phyloP scores from a whole-genome alignment of 805 yeast species.

The Candida berthetii region DNA sequence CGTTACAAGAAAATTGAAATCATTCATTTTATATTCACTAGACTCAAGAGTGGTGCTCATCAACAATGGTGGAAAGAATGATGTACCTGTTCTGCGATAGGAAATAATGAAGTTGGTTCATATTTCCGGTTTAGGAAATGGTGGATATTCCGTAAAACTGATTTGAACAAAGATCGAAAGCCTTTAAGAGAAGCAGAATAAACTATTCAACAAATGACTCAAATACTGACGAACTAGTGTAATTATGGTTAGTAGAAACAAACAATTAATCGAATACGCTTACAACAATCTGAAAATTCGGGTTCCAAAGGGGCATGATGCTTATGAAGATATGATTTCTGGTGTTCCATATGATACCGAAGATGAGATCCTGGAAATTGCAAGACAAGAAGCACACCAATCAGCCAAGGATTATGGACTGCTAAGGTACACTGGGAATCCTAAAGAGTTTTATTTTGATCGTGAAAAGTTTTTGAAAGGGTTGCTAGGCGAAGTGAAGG shows the following conservation, averaged over 20 bases:
- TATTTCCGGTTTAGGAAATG: no score
- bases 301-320: slow-evolving; percentile 26
- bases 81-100: no score
- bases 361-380: slow-evolving; percentile 20
- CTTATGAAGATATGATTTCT: slow-evolving; percentile 52
- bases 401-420: slow-evolving; percentile 20
- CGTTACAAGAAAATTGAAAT: no score
- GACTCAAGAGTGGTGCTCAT: no score
- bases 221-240: not conserved
- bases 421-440: slow-evolving; percentile 17
- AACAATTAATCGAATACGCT: slow-evolving; percentile 28
- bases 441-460: slow-evolving; percentile 25
- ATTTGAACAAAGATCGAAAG: no score
- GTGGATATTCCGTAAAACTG: no score
- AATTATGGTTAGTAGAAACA: slow-evolving; percentile 16
- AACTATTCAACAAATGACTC: not conserved
- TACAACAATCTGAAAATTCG: slow-evolving; percentile 23
- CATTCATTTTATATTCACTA: no score
- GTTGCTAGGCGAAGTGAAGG: slow-evolving; percentile 44
- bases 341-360: slow-evolving; percentile 37
- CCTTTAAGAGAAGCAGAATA: not conserved
- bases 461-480: slow-evolving; percentile 28
- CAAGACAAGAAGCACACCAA: slow-evolving; percentile 21
- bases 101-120: no score
- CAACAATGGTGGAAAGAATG: no score